Base-by-base conservation (phyloP, 2,329 filamentous ascomycete genomes). In the Pseudonectria buxi region DNA sequence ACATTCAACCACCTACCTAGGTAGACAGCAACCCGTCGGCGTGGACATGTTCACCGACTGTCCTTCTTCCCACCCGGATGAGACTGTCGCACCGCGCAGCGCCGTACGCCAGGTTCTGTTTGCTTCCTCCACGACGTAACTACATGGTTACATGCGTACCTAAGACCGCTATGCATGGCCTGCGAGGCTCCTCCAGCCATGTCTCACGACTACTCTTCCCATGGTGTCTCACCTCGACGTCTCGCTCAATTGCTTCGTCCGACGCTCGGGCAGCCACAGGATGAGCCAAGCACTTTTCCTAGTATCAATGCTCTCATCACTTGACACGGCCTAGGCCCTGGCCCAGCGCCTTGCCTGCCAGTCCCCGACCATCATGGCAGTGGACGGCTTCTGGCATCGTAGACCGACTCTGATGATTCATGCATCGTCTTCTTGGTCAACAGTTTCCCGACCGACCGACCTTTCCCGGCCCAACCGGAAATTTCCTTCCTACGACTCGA, bases 11-110 rank as follows among this genome's bases (percentile, higher is more conserved):
- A 22, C 18, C 5, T 22, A 36, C 31, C 29, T 22, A 36, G 28
- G 30, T 37, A 36, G 35, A 32, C 32, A 40, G 36, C n/a, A 39
- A 36, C 38, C 18, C 32, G 28, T 35, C 28, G 33, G 42, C 36
- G 32, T 44, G 47, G 47, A 45, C 37, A 22, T 9, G 18, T 45
- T 53, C 47, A 53, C 50, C 47, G 47, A 51, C 50, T 50, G 43
- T 46, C n/a, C n/a, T n/a, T n/a, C n/a, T n/a, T 22, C 38, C 40
- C 47, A 45, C 31, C 37, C 36, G 37, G 34, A 31, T 43, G 29
- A 43, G 35, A 37, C 28, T 30, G 22, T 39, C 30, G 35, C 18
- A 41, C 31, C 32, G 39, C 40, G 39, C 31, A 24, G 33, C 35
- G 42, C 35, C 42, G 39, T 44, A 18, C 41, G 36, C 33, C 37